These are phyloP conservation scores for Candida argentea DNA, from an alignment of 805 yeast species.

Conservation along the genomic window DNA sequence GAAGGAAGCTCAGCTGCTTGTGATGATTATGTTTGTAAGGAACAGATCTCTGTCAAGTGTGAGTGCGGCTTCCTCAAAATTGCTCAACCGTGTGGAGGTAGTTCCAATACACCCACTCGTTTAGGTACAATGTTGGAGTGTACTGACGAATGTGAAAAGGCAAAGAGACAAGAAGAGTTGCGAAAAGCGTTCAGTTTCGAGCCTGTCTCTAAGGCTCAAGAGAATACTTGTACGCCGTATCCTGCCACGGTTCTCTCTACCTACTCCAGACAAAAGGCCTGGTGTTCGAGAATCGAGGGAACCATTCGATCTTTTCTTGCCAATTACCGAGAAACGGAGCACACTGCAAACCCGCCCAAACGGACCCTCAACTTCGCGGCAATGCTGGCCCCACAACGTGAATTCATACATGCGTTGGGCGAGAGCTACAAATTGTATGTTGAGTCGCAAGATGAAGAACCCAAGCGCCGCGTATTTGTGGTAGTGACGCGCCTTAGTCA, in stretches of 20 bases:
- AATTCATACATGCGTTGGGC: slow-evolving; percentile 61
- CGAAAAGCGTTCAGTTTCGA: slow-evolving; percentile 47
- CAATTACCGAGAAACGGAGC: slow-evolving; percentile 16
- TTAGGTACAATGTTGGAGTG: slow-evolving; percentile 42
- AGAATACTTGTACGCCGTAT: slow-evolving; percentile 31
- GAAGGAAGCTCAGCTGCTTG: slow-evolving; percentile 29
- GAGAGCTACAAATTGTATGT: slow-evolving; percentile 47
- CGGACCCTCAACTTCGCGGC: slow-evolving; percentile 56
- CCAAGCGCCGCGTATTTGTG: slow-evolving; percentile 64
- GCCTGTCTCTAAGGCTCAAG: slow-evolving; percentile 4
- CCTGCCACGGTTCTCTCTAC: slow-evolving; percentile 36
- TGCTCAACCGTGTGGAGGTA: slow-evolving; percentile 48
- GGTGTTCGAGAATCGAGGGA: slow-evolving; percentile 61
- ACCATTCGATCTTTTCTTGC: slow-evolving; percentile 40
- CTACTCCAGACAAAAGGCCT: slow-evolving; percentile 45
- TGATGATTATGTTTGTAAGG: slow-evolving; percentile 43
- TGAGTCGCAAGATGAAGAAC: slow-evolving; percentile 77
- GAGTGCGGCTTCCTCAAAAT: slow-evolving; percentile 50
- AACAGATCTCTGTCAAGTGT: slow-evolving; percentile 43
- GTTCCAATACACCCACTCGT: slow-evolving; percentile 19
- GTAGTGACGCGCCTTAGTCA: slow-evolving; percentile 21
- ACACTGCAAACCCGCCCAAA: slow-evolving; percentile 10
- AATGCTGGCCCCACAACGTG: slow-evolving; percentile 60
- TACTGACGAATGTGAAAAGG: slow-evolving; percentile 57
- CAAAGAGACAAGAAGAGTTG: slow-evolving; percentile 49